These are phyloP conservation scores for Phanerodontia chrysosporium DNA, from an alignment of 768 basidiomycete species.

Conservation along the genomic window DNA sequence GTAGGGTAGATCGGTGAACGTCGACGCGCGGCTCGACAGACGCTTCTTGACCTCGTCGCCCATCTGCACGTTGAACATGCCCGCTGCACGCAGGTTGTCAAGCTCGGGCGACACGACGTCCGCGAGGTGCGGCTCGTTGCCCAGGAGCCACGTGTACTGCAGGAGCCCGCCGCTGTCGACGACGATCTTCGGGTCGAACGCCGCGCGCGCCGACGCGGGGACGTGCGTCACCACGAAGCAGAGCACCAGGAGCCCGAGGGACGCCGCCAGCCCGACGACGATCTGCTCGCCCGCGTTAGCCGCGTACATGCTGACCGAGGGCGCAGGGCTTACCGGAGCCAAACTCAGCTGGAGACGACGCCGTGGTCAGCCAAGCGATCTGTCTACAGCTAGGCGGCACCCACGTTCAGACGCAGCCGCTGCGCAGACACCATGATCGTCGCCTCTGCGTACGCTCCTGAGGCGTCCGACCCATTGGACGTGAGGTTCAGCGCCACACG, in stretches of 20 bases:
- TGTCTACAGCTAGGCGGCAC: background rate
- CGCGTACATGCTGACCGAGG: background rate
- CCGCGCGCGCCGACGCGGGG: background rate
- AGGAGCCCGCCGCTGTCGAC: background rate
- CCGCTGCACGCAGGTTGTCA: background rate
- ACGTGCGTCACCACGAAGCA: background rate
- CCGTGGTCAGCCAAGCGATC: background rate
- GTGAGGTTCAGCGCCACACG: background rate
- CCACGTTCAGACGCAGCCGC: background rate
- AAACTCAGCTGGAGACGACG: background rate
- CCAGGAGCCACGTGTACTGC: background rate
- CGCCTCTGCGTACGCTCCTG: background rate
- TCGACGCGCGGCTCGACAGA: background rate
- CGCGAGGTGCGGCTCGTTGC: background rate
- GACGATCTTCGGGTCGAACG: background rate
- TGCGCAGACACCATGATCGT: background rate
- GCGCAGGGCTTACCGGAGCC: background rate
- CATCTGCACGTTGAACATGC: background rate
- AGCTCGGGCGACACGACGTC: background rate
- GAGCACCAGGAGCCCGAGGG: background rate
- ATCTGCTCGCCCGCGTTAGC: background rate
- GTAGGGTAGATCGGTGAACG: background rate
- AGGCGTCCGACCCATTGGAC: background rate
- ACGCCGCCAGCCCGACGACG: background rate
- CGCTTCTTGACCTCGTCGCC: background rate